A percentile compares a stretch with the other conserved stretches of the same genome.
These are phyloP conservation scores for Irpex lacteus DNA, from an alignment of 1,284 basidiomycete species.

Conservation along the genomic window DNA sequence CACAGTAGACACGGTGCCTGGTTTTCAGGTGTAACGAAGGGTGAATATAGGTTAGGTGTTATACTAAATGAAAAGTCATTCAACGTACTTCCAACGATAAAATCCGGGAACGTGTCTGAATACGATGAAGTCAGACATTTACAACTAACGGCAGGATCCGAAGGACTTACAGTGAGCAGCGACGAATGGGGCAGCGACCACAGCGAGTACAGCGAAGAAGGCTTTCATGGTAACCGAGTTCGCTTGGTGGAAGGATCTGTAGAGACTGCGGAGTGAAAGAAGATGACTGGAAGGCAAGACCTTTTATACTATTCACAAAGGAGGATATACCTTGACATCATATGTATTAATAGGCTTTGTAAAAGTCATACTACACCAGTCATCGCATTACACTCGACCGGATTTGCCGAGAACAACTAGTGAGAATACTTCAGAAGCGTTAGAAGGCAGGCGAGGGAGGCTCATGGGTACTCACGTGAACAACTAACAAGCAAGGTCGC, in stretches of 20 bases:
- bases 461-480: background rate
- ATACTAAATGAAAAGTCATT: background rate
- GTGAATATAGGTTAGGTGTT: background rate
- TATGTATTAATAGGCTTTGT: background rate
- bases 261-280: background rate
- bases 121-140: background rate
- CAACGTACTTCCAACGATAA: background rate
- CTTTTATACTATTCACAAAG: background rate
- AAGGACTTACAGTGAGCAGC: constrained; percentile 21
- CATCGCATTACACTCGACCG: background rate
- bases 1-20: background rate
- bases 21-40: background rate
- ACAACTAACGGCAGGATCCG: background rate
- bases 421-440: background rate
- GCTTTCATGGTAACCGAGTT: constrained; percentile 20
- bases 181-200: constrained; percentile 17
- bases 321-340: background rate
- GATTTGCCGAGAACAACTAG: background rate
- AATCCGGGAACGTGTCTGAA: background rate
- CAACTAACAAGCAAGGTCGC: background rate
- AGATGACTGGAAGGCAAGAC: background rate
- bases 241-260: background rate
- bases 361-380: background rate
- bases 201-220: constrained; percentile 20
- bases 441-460: background rate